Evolutionary conservation across 306 rosid species (phyloP).

Genomic region (Dalbergia oliveri): DNA sequence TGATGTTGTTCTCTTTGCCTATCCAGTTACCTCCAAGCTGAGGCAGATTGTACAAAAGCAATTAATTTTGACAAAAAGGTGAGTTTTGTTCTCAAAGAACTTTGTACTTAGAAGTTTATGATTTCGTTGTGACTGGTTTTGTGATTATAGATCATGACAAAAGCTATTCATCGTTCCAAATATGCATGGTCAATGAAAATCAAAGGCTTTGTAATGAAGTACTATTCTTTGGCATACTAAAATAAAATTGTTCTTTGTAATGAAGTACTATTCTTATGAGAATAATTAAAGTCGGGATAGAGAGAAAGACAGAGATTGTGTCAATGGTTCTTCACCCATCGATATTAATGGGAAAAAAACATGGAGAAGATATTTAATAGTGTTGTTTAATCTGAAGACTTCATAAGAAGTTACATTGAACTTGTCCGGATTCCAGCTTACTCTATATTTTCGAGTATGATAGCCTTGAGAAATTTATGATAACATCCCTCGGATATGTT

Average conservation of each 20-base stretch:
- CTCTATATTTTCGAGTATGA: conserved; percentile 26
- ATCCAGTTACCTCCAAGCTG: conserved; percentile 83
- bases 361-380: conserved; percentile 3
- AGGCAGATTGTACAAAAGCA: conserved; percentile 87
- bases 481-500: conserved; percentile 19
- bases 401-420: background rate
- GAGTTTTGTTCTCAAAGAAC: conserved; percentile 15
- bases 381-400: background rate
- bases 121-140: conserved; percentile 15
- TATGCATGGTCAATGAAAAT: background rate
- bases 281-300: conserved; percentile 21
- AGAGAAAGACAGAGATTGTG: conserved; percentile 7
- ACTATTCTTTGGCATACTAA: background rate
- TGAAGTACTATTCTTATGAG: background rate
- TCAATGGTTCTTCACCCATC: background rate
- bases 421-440: conserved; percentile 20
- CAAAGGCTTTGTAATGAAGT: conserved; percentile 31
- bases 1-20: conserved; percentile 48
- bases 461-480: conserved; percentile 4
- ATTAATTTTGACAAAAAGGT: conserved; percentile 92
- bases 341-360: conserved; percentile 26
- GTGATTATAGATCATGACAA: conserved; percentile 5
- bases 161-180: conserved; percentile 15
- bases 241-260: conserved; percentile 1
- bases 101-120: conserved; percentile 24